Base-by-base conservation (phyloP, 306 rosid species). In the Bauhinia variegata region DNA sequence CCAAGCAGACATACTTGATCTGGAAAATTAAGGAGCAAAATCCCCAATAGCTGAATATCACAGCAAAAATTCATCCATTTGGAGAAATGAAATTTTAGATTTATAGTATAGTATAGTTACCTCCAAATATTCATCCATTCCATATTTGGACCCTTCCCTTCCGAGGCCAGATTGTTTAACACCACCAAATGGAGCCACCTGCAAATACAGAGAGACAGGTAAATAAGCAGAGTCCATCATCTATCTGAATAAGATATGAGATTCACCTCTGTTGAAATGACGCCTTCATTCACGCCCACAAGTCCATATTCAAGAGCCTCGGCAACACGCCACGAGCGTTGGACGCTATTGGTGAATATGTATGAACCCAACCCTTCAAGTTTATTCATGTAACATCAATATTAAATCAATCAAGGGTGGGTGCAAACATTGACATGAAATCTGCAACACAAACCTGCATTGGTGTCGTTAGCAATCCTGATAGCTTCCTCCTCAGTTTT, bases 151-250 rank as follows among this genome's bases (percentile, higher is more conserved):
- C 70, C 99, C 99, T 78, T 93, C 99, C 63, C 99, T 87, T 75
- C 99, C 99, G 15, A 93, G 91, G 54, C 99, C 99, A 2, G 99
- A 93, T 79, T 93, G 95, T 77, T 90, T 93, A 63, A 86, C 71
- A 67, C 99, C 99, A 57, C 99, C 99, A 65, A 93, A 93, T 28
- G 99, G 99, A 73, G 96, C 99, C 82, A 93, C 96, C 99, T 89
- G 51, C 78, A 80, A 71, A 63, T 23, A 70, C 74, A 34, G 5
- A 80, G 71, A 63, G 17, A 70, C 74, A 34, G 5, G 19, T 14
- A 49, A 36, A 54, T 48, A 39, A 67, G 31, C 31, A n/a, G n/a
- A n/a, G n/a, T n/a, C 68, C 60, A 55, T 57, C 33, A 33, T 50
- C 11, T 72, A 52, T 17, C 39, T 32, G 11, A 47, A 60, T 34